Evolutionary conservation across 2,329 filamentous ascomycete species (phyloP).

Genomic region (Parastagonospora avenae): DNA sequence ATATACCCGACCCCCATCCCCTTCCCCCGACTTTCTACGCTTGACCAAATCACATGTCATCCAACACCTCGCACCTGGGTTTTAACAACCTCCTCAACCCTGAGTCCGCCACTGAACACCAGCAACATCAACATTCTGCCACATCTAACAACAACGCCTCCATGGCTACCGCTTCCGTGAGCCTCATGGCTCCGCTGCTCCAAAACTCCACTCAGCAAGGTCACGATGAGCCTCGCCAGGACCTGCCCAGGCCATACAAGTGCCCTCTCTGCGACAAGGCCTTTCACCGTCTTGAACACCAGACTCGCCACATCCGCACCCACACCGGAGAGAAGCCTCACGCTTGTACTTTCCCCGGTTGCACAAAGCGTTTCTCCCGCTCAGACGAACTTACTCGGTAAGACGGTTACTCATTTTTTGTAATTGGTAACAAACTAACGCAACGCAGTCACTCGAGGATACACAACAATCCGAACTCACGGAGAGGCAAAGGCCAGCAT

Average conservation of each 20-base stretch:
- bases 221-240: constrained; percentile 67
- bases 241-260: constrained; percentile 96
- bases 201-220: constrained; percentile 57
- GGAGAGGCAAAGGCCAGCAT: constrained; percentile 84
- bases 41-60: constrained; percentile 49
- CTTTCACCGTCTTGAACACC: constrained; percentile 96
- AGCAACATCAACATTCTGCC: constrained; percentile 16
- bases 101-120: constrained; percentile 22
- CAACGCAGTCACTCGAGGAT: constrained; percentile 84
- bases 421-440: constrained; percentile 10
- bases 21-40: constrained; percentile 45
- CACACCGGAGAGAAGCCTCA: constrained; percentile 99
- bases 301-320: constrained; percentile 89
- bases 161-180: constrained; percentile 54
- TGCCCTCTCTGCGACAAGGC: constrained; percentile 98
- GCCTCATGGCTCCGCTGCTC: constrained; percentile 61
- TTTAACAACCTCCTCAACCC: constrained; percentile 48
- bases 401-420: neutral
- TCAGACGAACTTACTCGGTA: constrained; percentile 85
- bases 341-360: constrained; percentile 91
- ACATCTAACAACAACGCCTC: constrained; percentile 12
- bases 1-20: constrained; percentile 46
- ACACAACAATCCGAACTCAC: constrained; percentile 98
- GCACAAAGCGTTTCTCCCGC: constrained; percentile 95
- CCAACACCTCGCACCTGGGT: constrained; percentile 40